phyloP scores from a whole-genome alignment of 1,284 basidiomycete genomes.

The Sphaerobolus stellatus region DNA sequence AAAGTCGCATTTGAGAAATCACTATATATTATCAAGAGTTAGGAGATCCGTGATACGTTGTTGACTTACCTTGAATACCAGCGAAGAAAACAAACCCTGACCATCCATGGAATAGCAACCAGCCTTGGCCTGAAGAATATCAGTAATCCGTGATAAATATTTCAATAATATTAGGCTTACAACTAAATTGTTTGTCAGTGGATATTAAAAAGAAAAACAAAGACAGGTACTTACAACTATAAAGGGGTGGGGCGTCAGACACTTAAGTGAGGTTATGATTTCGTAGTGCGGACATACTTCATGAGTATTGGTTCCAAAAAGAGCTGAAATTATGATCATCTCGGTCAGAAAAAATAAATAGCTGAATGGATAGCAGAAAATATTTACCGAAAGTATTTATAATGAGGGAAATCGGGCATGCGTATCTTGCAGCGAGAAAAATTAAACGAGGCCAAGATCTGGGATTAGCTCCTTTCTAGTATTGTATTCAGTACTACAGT shows the following conservation, averaged over 20 bases:
- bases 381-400: slow-evolving; percentile 2
- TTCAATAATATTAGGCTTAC: neutral
- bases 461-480: neutral
- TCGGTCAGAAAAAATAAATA: neutral
- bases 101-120: slow-evolving; percentile 4
- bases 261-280: neutral
- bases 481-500: neutral
- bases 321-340: neutral
- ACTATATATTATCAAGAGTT: neutral
- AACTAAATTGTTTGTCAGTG: too few species aligned
- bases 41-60: too few species aligned
- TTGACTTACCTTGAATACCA: slow-evolving; percentile 2
- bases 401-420: neutral
- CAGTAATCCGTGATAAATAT: neutral
- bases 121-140: neutral
- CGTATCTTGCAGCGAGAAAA: slow-evolving; percentile 4
- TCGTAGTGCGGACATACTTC: neutral
- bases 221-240: neutral
- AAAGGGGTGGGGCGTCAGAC: neutral
- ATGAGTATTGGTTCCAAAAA: neutral
- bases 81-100: slow-evolving; percentile 3
- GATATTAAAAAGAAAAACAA: neutral
- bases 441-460: slow-evolving; percentile 1
- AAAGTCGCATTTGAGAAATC: slow-evolving; percentile 12
- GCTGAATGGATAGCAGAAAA: neutral